Evolutionary conservation across 305 asterid genomes (phyloP).

Genomic region (Coffea humblotiana): DNA sequence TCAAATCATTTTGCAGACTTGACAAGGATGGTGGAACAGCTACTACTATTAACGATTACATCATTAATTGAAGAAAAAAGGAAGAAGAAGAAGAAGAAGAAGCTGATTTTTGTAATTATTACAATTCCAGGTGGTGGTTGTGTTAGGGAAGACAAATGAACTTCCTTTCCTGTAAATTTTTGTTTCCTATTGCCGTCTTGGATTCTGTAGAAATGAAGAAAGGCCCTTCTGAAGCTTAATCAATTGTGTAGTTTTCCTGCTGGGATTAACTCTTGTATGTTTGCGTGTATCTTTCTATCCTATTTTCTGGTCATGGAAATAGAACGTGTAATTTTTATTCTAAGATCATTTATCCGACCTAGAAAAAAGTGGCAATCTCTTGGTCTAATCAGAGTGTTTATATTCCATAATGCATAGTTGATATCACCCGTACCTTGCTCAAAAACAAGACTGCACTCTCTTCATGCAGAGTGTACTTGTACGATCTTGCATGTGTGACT

Average conservation of each 20-base stretch:
- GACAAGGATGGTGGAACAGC: not conserved
- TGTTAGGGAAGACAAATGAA: slow-evolving; percentile 3
- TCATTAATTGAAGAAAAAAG: not conserved
- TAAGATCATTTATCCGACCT: no score
- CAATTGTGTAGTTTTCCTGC: not conserved
- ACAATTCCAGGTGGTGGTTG: not conserved
- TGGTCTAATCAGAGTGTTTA: no score
- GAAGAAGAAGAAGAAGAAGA: not conserved
- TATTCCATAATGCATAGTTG: no score
- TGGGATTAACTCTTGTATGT: not conserved
- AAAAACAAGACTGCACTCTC: no score
- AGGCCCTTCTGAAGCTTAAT: not conserved
- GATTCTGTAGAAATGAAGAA: slow-evolving; percentile 3
- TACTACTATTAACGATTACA: not conserved
- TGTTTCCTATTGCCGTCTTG: not conserved
- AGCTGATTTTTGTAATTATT: slow-evolving; percentile 24
- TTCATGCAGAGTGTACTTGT: no score
- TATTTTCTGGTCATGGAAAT: not conserved
- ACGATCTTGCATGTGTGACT: no score
- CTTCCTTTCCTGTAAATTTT: slow-evolving; percentile 5
- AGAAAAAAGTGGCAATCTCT: no score
- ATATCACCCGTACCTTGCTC: no score
- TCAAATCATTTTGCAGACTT: not conserved
- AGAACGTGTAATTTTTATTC: not conserved
- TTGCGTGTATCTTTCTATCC: not conserved